Base-by-base conservation (phyloP, 169 alveolate genomes). In the Theileria annulata region DNA sequence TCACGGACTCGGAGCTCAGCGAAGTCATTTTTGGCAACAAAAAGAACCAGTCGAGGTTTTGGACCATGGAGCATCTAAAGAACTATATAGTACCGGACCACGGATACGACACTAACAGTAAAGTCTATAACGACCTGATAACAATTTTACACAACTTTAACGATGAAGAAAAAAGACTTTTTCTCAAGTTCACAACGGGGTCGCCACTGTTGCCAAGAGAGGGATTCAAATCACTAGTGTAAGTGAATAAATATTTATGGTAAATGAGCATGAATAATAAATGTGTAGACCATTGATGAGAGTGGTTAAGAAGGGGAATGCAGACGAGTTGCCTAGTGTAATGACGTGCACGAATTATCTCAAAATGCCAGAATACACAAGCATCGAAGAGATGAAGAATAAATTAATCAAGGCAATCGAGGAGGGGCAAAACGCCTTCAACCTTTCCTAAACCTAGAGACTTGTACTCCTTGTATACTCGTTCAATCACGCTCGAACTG, bases 341-440 rank as follows among this genome's bases (percentile, higher is more conserved):
- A 96, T 96, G 98, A 96, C 98, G 17, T 97, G 99, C 80, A 93
- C 97, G 66, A 96, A 96, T 85, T 96, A 95, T 84, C 77, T 97
- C 42, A 97, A 97, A 89, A 86, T 97, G 37, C 99, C 99, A 6
- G 96, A 92, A 75, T 97, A 96, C 88, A 86, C 95, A 37, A 70
- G 94, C 54, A 87, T 76, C 71, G 97, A 93, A 51, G 88, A 92
- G 58, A 69, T 97, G 56, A 81, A 86, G 48, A 88, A 78, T 56
- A 92, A 93, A 83, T 90, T 97, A 27, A 77, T 82, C 56, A 84
- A 91, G 72, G 99, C 99, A 33, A 93, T 95, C 75, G 79, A 74
- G 30, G 98, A 96, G 77, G 99, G 98, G 66, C 93, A 87, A 75
- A 90, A 88, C 67, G 88, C 94, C 51, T 93, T 94, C 72, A 84